Evolutionary conservation across 1,284 basidiomycete genomes (phyloP), one percentile per base, ranked within the genome.

Genomic region (Marasmius tenuissimus): DNA sequence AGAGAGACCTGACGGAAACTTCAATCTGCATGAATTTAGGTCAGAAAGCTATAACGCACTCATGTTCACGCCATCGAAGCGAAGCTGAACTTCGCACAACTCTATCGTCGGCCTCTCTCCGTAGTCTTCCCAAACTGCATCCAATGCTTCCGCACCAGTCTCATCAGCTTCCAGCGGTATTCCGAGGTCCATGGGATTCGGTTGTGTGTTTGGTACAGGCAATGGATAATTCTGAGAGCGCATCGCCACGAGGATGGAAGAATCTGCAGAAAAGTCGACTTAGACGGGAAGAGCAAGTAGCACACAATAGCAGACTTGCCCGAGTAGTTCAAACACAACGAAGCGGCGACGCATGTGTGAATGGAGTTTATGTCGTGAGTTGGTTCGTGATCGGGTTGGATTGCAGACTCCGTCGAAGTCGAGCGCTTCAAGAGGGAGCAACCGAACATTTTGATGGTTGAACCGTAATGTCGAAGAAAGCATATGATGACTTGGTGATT

Each of bases 261-360:
- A 71, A 53, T 89, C 89, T 90, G 65, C 22, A 64, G 34, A 33
- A 11, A 42, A 18, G 22, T 39, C 12, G 27, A 11, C 38, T 12
- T 42, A 42, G 27, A 5, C 35, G 38, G n/a, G 45, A 18, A 60
- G 12, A 20, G 10, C 20, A 50, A 48, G 11, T 48, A 11, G 45
- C 47, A 37, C 27, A 49, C 33, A 20, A 5, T 27, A 39, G 22
- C 51, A 6, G 61, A 27, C 59, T 65, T 72, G 88, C 91, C 88
- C 68, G 85, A 81, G 66, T 89, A 91, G 45, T 78, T 78, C 47
- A 89, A 69, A 4, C 86, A 86, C 62, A 93, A 84, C 8, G 87
- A 79, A 16, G 89, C 90, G 61, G 78, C 75, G 11, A 79, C 72
- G 66, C 90, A 92, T 16, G 82, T 66, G 65, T 74, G 78, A 40